Conservation (phyloP, 1,284 basidiomycete genomes). For the Microstroma glucosiphilum region DNA sequence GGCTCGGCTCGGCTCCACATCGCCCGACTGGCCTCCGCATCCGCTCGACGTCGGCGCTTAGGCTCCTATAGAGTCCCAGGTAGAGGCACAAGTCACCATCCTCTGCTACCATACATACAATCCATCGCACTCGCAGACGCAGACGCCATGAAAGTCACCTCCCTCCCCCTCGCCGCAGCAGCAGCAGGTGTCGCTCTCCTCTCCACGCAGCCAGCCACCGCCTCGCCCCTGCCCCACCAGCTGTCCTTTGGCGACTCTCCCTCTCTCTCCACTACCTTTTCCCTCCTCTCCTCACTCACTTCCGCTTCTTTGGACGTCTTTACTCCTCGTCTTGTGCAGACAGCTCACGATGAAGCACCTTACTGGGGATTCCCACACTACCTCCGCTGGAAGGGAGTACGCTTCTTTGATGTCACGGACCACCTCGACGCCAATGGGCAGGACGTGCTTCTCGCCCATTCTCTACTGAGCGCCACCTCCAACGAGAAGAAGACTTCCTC, state of each 20-base stretch:
- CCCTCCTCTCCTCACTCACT: slow-evolving; percentile 10
- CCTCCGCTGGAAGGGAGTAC: slow-evolving; percentile 20
- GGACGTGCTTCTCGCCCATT: slow-evolving; percentile 7
- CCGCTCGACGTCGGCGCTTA: no score
- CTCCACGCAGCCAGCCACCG: background rate
- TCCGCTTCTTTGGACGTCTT: slow-evolving; percentile 4
- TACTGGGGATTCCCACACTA: slow-evolving; percentile 43
- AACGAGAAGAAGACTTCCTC: background rate
- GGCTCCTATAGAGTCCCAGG: no score
- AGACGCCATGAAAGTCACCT: no score
- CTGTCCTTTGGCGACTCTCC: background rate
- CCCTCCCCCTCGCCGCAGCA: no score
- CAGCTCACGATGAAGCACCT: slow-evolving; percentile 10
- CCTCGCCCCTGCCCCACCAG: background rate
- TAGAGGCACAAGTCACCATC: no score
- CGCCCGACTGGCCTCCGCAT: no score
- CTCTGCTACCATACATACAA: no score
- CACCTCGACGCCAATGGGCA: slow-evolving; percentile 14
- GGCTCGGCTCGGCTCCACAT: no score
- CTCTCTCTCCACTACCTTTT: background rate
- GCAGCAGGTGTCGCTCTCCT: no score
- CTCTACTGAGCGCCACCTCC: no score
- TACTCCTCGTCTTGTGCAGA: slow-evolving; percentile 10
- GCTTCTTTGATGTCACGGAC: slow-evolving; percentile 46
- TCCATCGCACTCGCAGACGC: no score